Evolutionary conservation across 768 basidiomycete genomes (phyloP), one percentile per base, ranked within the genome.

Genomic region (Russula foetens): DNA sequence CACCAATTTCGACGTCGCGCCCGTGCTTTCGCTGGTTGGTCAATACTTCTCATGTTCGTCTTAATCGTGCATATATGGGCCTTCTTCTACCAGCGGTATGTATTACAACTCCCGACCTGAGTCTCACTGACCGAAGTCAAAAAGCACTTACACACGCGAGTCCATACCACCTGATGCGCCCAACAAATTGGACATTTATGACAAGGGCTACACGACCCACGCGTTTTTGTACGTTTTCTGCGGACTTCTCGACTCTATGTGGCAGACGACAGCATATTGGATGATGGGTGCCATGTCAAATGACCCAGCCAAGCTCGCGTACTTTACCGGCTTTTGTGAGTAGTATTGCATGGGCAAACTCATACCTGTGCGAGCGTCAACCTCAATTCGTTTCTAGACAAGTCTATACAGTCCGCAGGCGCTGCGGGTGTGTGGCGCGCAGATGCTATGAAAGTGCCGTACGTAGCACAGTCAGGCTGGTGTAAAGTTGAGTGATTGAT

Each of bases 271-370:
- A 0, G 83, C 84, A 6, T 90, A 90, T 70, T 90, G 88, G 87
- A 75, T 88, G 66, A 85, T 90, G 81, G 90, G 90, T 43, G 85
- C 87, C 14, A 88, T 93, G 85, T 88, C 87, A 23, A 91, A 92
- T 65, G 84, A 91, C 70, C 83, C 87, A 8, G 81, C 79, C 1
- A 90, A 89, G 69, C 81, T 92, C 23, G 90, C 90, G 0, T 80
- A 90, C 69, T 86, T 92, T 67, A 76, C 84, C 17, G 91, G 90
- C 44, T 88, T 92, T 67, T 92, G 89, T 91, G 69, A 66, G 86
- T 79, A 63, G 35, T 24, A 41, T 56, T 24, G 24, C 44, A 17
- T 44, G 19, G n/a, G n/a, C 7, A 39, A 1, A 24, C 9, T 43
- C 29, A 12, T 21, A 3, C 12, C 43, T 9, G 11, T 12, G 12